A percentile compares a stretch with the other conserved stretches of the same genome.
These are phyloP conservation scores for Mycotypha africana DNA, from an alignment of 371 early-diverging fungal genomes.

Conservation along the genomic window DNA sequence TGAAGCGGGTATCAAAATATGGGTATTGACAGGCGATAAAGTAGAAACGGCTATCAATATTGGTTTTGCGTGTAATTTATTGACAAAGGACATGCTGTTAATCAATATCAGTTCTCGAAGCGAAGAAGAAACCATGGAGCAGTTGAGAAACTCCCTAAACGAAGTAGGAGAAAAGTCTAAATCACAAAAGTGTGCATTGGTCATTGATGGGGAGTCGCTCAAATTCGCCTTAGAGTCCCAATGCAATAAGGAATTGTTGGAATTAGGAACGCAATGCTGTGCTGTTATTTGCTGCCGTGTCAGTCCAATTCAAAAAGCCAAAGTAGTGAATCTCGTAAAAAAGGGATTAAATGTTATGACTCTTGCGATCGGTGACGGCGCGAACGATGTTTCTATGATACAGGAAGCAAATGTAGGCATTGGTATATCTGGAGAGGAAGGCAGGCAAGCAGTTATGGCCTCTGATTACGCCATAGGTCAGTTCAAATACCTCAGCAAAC, in stretches of 20 bases:
- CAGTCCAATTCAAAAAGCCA: slow-evolving; percentile 86
- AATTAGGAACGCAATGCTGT: slow-evolving; percentile 62
- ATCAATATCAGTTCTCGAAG: slow-evolving; percentile 66
- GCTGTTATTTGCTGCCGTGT: slow-evolving; percentile 88
- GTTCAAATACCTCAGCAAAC: slow-evolving; percentile 69
- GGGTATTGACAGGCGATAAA: slow-evolving; percentile 99
- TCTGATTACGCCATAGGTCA: slow-evolving; percentile 88
- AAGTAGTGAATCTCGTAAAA: slow-evolving; percentile 63
- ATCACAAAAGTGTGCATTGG: slow-evolving; percentile 56
- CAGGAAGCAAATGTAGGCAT: slow-evolving; percentile 88
- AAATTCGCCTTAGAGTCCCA: slow-evolving; percentile 67
- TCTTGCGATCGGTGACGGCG: slow-evolving; percentile 87
- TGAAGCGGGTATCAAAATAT: slow-evolving; percentile 89
- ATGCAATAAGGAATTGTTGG: slow-evolving; percentile 55
- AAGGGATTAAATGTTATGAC: slow-evolving; percentile 69
- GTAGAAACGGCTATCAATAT: slow-evolving; percentile 98
- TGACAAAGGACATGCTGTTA: slow-evolving; percentile 58
- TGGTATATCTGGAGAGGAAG: slow-evolving; percentile 92
- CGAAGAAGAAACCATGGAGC: slow-evolving; percentile 58
- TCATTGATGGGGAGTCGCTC: slow-evolving; percentile 91
- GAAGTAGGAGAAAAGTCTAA: slow-evolving; percentile 28
- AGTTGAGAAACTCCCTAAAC: slow-evolving; percentile 29
- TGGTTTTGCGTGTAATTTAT: slow-evolving; percentile 85
- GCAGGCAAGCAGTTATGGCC: slow-evolving; percentile 86
- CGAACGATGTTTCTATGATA: slow-evolving; percentile 94